Conservation (phyloP, 805 yeast genomes). For the Kluyveromyces siamensis region DNA sequence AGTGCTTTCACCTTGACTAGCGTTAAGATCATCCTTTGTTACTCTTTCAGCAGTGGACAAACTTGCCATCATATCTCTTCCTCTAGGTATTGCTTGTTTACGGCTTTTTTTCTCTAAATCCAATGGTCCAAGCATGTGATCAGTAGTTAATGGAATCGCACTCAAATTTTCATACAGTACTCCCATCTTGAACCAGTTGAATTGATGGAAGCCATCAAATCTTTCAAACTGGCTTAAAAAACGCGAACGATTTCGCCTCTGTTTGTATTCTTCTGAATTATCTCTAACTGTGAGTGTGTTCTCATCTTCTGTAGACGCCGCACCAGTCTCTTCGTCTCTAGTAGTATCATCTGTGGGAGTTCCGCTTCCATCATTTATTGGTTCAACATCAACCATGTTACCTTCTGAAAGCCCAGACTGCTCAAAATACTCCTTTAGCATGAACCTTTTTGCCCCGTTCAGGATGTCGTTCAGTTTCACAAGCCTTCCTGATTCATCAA, state of each 20-base stretch:
- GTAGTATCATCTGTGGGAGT: constrained; percentile 7
- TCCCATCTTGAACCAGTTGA: constrained; percentile 56
- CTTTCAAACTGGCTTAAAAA: constrained; percentile 18
- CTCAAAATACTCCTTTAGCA: constrained; percentile 27
- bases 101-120: constrained; percentile 45
- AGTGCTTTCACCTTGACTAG: constrained; percentile 48
- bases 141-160: constrained; percentile 39
- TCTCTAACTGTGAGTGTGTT: background rate
- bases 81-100: constrained; percentile 24
- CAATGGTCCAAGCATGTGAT: constrained; percentile 66
- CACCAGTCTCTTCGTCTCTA: constrained; percentile 18
- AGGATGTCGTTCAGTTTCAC: constrained; percentile 42
- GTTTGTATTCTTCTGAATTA: constrained; percentile 10
- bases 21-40: constrained; percentile 41
- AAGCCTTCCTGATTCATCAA: constrained; percentile 47
- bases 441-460: constrained; percentile 29
- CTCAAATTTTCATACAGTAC: constrained; percentile 39
- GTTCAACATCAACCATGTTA: background rate
- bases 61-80: constrained; percentile 32
- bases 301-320: constrained; percentile 2
- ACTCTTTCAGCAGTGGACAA: constrained; percentile 49
- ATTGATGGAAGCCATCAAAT: constrained; percentile 33
- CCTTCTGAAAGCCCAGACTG: constrained; percentile 13
- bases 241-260: constrained; percentile 10
- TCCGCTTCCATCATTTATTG: background rate